These are phyloP conservation scores for Candida tropicalis DNA, from an alignment of 1,139 yeast species.

Conservation along the genomic window DNA sequence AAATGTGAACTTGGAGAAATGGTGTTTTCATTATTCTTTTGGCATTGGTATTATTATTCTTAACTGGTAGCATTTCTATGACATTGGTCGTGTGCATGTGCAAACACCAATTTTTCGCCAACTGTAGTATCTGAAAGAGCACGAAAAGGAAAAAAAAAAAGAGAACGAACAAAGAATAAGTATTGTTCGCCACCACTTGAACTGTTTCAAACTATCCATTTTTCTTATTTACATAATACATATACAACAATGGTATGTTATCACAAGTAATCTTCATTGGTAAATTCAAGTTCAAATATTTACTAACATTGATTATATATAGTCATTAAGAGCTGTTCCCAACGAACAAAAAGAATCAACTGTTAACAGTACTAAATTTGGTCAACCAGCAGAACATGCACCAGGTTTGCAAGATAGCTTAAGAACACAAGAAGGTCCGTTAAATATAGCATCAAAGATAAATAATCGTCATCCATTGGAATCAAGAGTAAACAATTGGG, in stretches of 20 bases:
- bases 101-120: too few species aligned
- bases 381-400: constrained; percentile 58
- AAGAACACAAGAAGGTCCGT: constrained; percentile 60
- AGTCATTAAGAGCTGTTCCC: constrained; percentile 57
- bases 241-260: constrained; percentile 6
- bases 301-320: background rate
- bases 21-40: too few species aligned
- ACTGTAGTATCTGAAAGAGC: too few species aligned
- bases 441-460: constrained; percentile 64
- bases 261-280: too few species aligned
- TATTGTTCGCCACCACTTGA: constrained; percentile 6
- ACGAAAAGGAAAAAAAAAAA: too few species aligned
- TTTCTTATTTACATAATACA: background rate
- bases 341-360: constrained; percentile 39
- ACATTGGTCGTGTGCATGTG: too few species aligned
- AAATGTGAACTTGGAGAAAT: too few species aligned
- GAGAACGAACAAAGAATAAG: background rate
- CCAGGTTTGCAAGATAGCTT: constrained; percentile 64
- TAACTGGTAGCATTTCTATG: too few species aligned
- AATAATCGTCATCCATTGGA: constrained; percentile 91
- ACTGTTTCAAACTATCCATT: background rate
- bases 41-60: too few species aligned
- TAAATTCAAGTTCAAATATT: too few species aligned
- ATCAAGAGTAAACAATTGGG: constrained; percentile 76
- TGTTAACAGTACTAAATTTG: constrained; percentile 51